phyloP scores from a whole-genome alignment of 2,329 filamentous ascomycete genomes.

The Aspergillus chevalieri region DNA sequence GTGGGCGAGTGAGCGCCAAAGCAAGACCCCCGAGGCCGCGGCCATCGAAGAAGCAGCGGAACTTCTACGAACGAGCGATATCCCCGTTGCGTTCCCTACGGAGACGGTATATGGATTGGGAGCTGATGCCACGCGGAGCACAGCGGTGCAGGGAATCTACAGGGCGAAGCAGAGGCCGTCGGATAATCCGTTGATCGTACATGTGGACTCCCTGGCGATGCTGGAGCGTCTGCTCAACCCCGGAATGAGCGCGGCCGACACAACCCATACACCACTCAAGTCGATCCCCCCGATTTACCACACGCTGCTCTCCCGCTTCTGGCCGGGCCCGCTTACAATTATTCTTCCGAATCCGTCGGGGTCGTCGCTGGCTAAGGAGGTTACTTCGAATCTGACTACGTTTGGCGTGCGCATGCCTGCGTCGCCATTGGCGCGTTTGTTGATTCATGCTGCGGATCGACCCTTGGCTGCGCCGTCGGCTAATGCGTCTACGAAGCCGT shows the following conservation, averaged over 20 bases:
- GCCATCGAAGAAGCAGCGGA: conserved; percentile 60
- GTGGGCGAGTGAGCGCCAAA: conserved; percentile 33
- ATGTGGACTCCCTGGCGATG: conserved; percentile 76
- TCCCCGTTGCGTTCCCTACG: conserved; percentile 89
- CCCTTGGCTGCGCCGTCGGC: conserved; percentile 89
- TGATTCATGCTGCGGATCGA: conserved; percentile 71
- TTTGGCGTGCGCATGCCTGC: conserved; percentile 90
- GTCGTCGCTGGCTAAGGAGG: conserved; percentile 75
- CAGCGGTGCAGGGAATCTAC: conserved; percentile 86
- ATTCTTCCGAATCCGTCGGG: conserved; percentile 68
- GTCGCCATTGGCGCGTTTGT: conserved; percentile 72
- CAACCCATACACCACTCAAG: conserved; percentile 23
- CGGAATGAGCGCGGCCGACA: conserved; percentile 17
- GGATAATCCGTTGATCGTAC: conserved; percentile 93
- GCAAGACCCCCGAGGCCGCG: conserved; percentile 40
- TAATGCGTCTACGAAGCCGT: conserved; percentile 89
- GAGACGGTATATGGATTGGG: conserved; percentile 96
- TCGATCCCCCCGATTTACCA: conserved; percentile 68
- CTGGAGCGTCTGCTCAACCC: conserved; percentile 57
- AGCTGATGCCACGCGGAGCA: conserved; percentile 85
- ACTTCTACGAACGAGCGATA: conserved; percentile 58
- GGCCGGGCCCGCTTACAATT: conserved; percentile 91
- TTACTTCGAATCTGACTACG: conserved; percentile 75
- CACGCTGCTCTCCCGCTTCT: conserved; percentile 73
- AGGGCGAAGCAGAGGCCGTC: conserved; percentile 80